phyloP scores from a whole-genome alignment of 768 basidiomycete species.

The Lactarius vividus region DNA sequence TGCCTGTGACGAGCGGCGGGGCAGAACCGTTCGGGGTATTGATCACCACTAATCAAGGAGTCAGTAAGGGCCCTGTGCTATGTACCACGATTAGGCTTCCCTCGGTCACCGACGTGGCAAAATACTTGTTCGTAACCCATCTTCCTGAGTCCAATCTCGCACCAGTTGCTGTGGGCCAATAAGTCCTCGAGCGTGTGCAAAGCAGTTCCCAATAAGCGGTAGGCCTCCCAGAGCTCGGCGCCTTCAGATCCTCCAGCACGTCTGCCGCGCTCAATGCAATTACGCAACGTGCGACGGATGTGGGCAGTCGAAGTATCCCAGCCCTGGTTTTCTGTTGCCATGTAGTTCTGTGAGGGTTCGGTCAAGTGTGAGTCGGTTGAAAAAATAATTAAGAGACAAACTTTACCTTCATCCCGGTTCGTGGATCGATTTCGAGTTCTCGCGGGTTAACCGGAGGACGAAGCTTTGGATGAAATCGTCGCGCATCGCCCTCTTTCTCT shows the following conservation, averaged over 20 bases:
- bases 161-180: conserved; percentile 77
- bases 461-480: conserved; percentile 65
- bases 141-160: conserved; percentile 67
- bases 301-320: conserved; percentile 77
- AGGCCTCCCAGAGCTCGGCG: conserved; percentile 61
- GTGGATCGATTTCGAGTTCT: conserved; percentile 74
- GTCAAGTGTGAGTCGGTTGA: background rate
- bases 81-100: conserved; percentile 29
- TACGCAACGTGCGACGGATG: conserved; percentile 56
- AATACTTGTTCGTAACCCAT: conserved; percentile 72
- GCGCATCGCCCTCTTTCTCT: conserved; percentile 66
- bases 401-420: conserved; percentile 74
- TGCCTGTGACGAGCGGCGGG: conserved; percentile 65
- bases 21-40: conserved; percentile 54
- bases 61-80: background rate
- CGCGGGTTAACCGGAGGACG: conserved; percentile 69
- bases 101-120: conserved; percentile 72
- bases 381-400: background rate
- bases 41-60: conserved; percentile 32
- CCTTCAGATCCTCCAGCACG: conserved; percentile 53
- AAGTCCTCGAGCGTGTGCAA: conserved; percentile 73
- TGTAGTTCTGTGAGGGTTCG: conserved; percentile 56
- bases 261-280: conserved; percentile 69
- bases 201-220: conserved; percentile 66
- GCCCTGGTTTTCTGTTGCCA: conserved; percentile 61